Conservation (phyloP, 163 green algal species). For the Scenedesmus sp. region DNA sequence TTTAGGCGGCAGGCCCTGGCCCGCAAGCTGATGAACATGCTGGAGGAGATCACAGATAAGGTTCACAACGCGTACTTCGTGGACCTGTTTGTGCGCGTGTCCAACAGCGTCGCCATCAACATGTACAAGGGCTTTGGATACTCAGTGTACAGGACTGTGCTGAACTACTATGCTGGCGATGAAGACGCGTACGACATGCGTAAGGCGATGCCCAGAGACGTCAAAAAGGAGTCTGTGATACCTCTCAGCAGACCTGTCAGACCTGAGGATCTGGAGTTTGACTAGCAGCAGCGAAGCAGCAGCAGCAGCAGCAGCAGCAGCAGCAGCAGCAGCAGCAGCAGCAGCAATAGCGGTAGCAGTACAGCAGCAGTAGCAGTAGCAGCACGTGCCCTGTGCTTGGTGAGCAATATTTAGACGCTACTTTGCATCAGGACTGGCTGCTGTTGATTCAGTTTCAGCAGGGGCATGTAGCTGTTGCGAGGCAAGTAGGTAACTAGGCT, state of each 20-base stretch:
- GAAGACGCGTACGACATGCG: constrained; percentile 95
- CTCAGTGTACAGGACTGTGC: constrained; percentile 84
- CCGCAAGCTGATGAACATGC: constrained; percentile 92
- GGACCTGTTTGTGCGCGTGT: constrained; percentile 98
- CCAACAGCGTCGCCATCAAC: constrained; percentile 92
- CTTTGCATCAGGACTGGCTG: too few species aligned
- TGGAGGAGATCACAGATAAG: constrained; percentile 94
- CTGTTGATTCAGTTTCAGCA: too few species aligned
- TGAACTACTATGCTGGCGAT: constrained; percentile 73
- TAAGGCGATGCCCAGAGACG: constrained; percentile 96
- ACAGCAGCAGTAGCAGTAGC: too few species aligned
- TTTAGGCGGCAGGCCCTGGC: constrained; percentile 93
- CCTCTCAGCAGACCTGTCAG: constrained; percentile 69
- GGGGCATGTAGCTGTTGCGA: too few species aligned
- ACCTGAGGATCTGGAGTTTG: constrained; percentile 55
- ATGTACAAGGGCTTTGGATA: constrained; percentile 97
- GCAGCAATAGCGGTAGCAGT: too few species aligned
- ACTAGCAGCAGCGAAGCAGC: constrained; percentile 31
- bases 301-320: constrained; percentile 35
- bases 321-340: constrained; percentile 29
- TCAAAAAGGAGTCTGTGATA: constrained; percentile 82
- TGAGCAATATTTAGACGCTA: too few species aligned
- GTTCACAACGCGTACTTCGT: constrained; percentile 98
- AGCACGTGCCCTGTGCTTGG: too few species aligned
- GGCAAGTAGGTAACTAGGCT: too few species aligned